These are phyloP conservation scores for Platanthera guangdongensis DNA, from an alignment of 106 monocot species.

Conservation along the genomic window DNA sequence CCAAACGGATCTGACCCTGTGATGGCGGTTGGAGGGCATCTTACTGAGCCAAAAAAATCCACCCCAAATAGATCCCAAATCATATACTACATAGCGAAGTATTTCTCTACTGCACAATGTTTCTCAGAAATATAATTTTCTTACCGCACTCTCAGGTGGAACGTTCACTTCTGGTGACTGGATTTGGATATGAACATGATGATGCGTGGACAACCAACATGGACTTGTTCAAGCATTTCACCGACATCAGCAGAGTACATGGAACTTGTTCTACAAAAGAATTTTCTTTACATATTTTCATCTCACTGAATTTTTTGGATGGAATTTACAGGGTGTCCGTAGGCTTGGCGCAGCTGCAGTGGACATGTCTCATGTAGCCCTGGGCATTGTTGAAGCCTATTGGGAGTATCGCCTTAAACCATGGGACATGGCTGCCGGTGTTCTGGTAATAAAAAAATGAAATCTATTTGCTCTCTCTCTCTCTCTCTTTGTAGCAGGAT, in stretches of 20 bases:
- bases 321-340: conserved; percentile 64
- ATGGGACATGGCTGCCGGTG: conserved; percentile 99
- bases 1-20: too few relatives aligned
- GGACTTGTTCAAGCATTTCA: conserved; percentile 84
- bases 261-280: neutral
- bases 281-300: neutral
- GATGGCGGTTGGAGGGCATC: too few relatives aligned
- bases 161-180: conserved; percentile 89
- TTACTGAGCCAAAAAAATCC: too few relatives aligned
- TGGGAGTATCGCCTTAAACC: conserved; percentile 99
- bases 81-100: too few relatives aligned
- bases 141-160: conserved; percentile 46
- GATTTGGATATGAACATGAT: conserved; percentile 99
- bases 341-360: conserved; percentile 95
- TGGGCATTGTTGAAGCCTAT: conserved; percentile 86
- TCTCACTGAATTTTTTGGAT: conserved; percentile 6
- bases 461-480: neutral
- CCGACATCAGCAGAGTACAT: conserved; percentile 87
- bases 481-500: neutral
- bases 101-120: neutral
- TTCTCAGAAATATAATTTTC: neutral
- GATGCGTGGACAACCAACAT: conserved; percentile 93
- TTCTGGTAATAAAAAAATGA: conserved; percentile 43
- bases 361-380: conserved; percentile 94
- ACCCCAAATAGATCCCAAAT: too few relatives aligned